Evolutionary conservation across 768 basidiomycete genomes (phyloP), one percentile per base, ranked within the genome.

Genomic region (Sporobolomyces pararoseus): DNA sequence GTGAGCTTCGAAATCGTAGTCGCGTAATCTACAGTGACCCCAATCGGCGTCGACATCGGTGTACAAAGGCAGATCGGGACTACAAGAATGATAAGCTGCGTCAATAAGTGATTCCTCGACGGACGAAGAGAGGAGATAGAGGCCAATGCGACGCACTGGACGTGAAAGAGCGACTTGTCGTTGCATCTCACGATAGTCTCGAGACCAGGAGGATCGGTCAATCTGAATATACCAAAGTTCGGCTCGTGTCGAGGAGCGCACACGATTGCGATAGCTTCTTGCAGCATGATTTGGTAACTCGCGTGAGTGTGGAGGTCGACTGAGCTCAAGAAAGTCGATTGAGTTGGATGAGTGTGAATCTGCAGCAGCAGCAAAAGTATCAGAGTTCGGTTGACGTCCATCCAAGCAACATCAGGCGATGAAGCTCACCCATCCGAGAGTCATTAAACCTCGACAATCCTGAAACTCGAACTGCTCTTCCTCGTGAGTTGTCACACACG

Each of bases 261-360:
- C 21, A 96, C 92, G 46, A 95, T 89, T 0, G 92, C 92, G 77
- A 95, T 90, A 0, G 90, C 91, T 77, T 96, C 92, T 0, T 89
- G 89, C 5, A 96, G 84, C 87, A 91, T 92, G 42, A 85, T 79
- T 75, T 95, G 92, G 80, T 93, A 96, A 12, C 85, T 88, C 1
- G 89, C 87, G 78, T 94, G 92, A 4, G 91, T 94, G 75, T 96
- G 92, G 27, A 96, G 79, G 78, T 95, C 92, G 23, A 94, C 87
- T 12, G 91, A 94, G 9, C 91, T 93, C 89, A 95, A 91, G 81
- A 96, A 96, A 79, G 91, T 92, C 63, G 88, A 88, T 74, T 93
- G 91, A 7, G 90, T 88, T 1, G 91, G 91, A 78, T 94, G 91
- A 0, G 90, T 93, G 80, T 93, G 91, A 75, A 94, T 94, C 90